Base-by-base conservation (phyloP, 169 alveolate species). In the Plasmodium blacklocki region DNA sequence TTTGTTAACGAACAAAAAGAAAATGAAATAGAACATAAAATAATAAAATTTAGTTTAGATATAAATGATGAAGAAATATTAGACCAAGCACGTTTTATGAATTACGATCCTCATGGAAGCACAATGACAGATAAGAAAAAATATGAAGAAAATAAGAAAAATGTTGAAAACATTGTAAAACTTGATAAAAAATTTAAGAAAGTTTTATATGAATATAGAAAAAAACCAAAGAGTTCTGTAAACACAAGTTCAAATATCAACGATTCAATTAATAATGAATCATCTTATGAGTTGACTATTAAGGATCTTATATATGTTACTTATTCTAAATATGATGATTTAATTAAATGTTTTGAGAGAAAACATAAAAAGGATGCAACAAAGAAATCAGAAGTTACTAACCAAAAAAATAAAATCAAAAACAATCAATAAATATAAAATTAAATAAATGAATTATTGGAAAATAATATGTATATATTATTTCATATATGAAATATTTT, bases 261-360 rank as follows among this genome's bases (percentile, higher is more conserved):
- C 12, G 14, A 52, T 52, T 43, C 92, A 4, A 21, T 62, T 19
- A 58, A 71, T 50, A 23, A 59, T n/a, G 18, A 47, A 47, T 71
- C 85, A 2, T 29, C 88, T n/a, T 62, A 85, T 45, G 59, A 45
- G 75, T 64, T 85, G 32, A 71, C 68, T 14, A 76, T 86, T 12
- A 63, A 23, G 23, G 92, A 85, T 66, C 72, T 85, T 59, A 39
- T 71, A 15, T 62, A 71, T 21, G 19, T 85, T 8, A 54, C 72
- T 19, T 71, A 71, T 71, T 70, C 92, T 29, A 74, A 85, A 12
- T 71, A 71, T 19, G 47, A 85, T 18, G 70, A 85, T 0, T 85
- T 85, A 3, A 70, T 59, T 21, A 72, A 18, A 60, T 23, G 29
- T 47, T 85, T 85, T 71, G 62, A 58, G 19, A 85, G 11, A 19